Evolutionary conservation across 768 basidiomycete genomes (phyloP), one percentile per base, ranked within the genome.

Genomic region (Hypholoma sublateritium): DNA sequence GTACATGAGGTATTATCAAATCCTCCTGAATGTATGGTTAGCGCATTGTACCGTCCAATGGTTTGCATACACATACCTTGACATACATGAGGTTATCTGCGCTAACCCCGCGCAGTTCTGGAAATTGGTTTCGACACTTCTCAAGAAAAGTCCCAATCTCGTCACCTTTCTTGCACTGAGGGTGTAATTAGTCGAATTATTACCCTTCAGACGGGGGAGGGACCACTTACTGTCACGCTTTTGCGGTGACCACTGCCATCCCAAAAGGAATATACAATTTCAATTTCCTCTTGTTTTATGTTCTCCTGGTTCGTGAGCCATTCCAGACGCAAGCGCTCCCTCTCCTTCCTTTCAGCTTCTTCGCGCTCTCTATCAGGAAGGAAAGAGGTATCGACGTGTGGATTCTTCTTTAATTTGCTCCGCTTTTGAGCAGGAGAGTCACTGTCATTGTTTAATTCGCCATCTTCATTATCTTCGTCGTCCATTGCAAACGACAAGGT

Each of bases 41-140:
- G 45, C 21, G n/a, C 11, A 34, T 13, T 14, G 13, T n/a, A n/a
- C 13, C 37, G 12, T 45, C 22, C 9, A 24, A 51, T 22, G 14
- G 32, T 19, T 28, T 3, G 11, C 1, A 36, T 13, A 50, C 19
- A n/a, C 9, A 54, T 57, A 89, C 92, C 84, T 98, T 98, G 73
- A 99, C 84, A 74, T 98, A 99, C 95, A 98, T 98, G 36, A 99
- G 73, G 69, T 98, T 99, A 72, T 99, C 97, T 17, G 91, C 94
- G 53, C 86, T 91, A 47, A 95, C 85, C 8, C 89, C 88, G 53
- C 95, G 77, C 37, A 99, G 80, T 72, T 98, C 95, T 2, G 95
- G 90, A 67, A 97, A 93, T 64, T 98, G 95, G 50, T 85, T 83
- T 25, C 95, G 82, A 65, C 95, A 97, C 72, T 94, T 98, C 66